Conservation (phyloP, 768 basidiomycete species). For the Leccinum fibrillosum region DNA sequence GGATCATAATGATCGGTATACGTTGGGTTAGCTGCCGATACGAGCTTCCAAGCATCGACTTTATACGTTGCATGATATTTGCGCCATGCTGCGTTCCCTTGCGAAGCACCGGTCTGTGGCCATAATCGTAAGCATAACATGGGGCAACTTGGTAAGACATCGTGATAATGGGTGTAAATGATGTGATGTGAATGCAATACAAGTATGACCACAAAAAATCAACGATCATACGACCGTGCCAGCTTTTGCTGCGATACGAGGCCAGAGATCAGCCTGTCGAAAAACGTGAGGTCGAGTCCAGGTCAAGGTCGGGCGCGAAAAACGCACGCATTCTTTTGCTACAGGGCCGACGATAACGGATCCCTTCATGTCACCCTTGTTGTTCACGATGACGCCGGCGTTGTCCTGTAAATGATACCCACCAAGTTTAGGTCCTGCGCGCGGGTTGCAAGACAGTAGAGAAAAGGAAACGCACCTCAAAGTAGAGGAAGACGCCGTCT, state of each 20-base stretch:
- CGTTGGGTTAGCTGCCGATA: neutral
- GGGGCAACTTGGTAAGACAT: conserved; percentile 17
- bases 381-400: conserved; percentile 96
- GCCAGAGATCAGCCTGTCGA: conserved; percentile 91
- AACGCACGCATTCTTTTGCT: conserved; percentile 97
- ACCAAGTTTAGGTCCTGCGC: neutral
- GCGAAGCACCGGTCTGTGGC: conserved; percentile 7
- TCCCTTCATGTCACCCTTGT: conserved; percentile 99
- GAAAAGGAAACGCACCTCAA: conserved; percentile 58
- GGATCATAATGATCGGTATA: neutral
- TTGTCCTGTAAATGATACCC: conserved; percentile 58
- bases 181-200: conserved; percentile 3
- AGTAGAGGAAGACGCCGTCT: conserved; percentile 99
- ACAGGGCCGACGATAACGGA: conserved; percentile 95
- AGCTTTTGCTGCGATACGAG: conserved; percentile 98
- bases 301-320: neutral
- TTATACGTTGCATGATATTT: neutral
- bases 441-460: neutral
- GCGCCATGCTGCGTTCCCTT: neutral
- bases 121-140: conserved; percentile 21
- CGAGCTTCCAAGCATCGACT: neutral
- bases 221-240: conserved; percentile 88
- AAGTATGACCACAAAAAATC: conserved; percentile 10
- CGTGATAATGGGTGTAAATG: conserved; percentile 1
- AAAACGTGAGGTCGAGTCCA: neutral